phyloP scores from a whole-genome alignment of 2,329 filamentous ascomycete species.

The Diaporthe ampelina region DNA sequence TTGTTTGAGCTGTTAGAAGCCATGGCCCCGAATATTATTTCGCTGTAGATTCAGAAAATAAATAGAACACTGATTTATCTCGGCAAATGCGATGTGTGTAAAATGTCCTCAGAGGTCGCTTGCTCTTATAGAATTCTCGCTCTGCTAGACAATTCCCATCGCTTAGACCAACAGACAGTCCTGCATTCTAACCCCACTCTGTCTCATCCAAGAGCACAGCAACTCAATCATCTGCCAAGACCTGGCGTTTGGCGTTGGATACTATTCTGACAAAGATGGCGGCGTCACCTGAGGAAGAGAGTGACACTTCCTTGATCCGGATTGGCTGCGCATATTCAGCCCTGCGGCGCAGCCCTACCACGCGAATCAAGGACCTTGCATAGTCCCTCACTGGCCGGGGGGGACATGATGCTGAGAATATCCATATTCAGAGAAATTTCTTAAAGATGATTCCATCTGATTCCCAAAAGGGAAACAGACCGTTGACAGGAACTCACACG shows the following conservation, averaged over 20 bases:
- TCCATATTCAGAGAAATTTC: not conserved
- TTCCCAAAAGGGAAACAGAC: not conserved
- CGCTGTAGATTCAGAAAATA: not conserved
- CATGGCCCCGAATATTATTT: not conserved
- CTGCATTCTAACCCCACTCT: not conserved
- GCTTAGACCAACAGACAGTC: not conserved
- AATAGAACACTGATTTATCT: not conserved
- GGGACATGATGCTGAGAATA: not conserved
- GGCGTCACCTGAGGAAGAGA: not conserved
- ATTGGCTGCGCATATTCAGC: not conserved
- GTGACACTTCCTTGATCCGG: not conserved
- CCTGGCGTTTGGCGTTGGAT: not conserved
- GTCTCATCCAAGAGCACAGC: not conserved
- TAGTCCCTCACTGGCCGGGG: not conserved
- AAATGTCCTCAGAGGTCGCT: not conserved
- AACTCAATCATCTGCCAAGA: not conserved
- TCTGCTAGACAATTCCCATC: not conserved
- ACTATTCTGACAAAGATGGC: not conserved
- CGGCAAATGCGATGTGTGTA: not conserved
- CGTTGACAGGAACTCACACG: not conserved
- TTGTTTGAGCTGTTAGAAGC: not conserved
- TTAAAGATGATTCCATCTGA: not conserved
- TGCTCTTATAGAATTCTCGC: not conserved
- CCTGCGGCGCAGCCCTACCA: too few relatives aligned
- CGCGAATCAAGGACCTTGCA: not conserved